Conservation (phyloP, 768 basidiomycete species). For the Leccinum rimulosum region DNA sequence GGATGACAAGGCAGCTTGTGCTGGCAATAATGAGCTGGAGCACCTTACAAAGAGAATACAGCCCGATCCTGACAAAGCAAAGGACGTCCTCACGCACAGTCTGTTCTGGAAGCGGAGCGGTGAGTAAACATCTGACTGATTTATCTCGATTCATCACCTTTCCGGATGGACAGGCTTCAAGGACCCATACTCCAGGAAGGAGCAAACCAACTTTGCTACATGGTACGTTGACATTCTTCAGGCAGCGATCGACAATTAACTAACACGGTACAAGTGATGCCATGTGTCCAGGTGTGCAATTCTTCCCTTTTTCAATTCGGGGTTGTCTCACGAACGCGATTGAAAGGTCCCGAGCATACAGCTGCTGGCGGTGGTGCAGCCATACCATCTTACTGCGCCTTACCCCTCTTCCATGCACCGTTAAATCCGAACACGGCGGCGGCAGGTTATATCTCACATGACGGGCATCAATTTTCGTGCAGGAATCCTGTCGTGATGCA, state of each 20-base stretch:
- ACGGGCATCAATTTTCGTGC: conserved; percentile 56
- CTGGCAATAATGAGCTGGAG: conserved; percentile 39
- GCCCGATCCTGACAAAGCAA: conserved; percentile 46
- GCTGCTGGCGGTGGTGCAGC: conserved; percentile 36
- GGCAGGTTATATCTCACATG: conserved; percentile 50
- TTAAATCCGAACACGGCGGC: conserved; percentile 29
- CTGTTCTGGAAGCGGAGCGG: conserved; percentile 61
- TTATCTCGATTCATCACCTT: background rate
- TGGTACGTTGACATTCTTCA: conserved; percentile 38
- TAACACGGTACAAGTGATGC: conserved; percentile 37
- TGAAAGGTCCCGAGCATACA: conserved; percentile 51
- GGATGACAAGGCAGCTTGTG: conserved; percentile 35
- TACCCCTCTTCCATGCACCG: conserved; percentile 52
- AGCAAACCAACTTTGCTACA: conserved; percentile 50
- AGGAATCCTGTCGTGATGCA: conserved; percentile 50
- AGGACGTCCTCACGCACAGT: conserved; percentile 54
- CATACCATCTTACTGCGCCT: conserved; percentile 51
- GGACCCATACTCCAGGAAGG: conserved; percentile 62
- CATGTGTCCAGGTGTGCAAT: conserved; percentile 46
- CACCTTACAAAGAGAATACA: conserved; percentile 44
- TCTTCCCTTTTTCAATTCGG: background rate
- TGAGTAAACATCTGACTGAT: conserved; percentile 14
- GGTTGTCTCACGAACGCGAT: background rate
- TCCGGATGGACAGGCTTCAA: conserved; percentile 45
- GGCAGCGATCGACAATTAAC: background rate